Conservation (phyloP, 352 stramenopile species). For the Pythium pyrilobum region DNA sequence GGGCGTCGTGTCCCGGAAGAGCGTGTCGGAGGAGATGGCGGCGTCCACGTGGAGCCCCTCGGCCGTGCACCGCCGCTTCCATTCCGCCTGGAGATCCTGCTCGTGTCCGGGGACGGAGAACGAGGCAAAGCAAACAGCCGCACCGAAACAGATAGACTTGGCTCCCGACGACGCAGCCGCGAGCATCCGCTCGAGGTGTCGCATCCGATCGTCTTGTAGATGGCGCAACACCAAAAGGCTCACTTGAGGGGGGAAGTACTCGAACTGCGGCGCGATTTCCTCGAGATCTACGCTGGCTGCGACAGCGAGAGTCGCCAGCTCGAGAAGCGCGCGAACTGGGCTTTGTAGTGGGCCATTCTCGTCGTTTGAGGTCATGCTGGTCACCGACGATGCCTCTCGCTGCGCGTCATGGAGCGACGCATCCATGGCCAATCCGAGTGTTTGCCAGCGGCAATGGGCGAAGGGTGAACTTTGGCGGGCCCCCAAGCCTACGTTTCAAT, state of each 20-base stretch:
- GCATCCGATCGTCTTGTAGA: constrained; percentile 11
- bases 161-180: too few relatives aligned
- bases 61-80: constrained; percentile 1
- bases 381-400: too few relatives aligned
- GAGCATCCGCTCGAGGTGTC: constrained; percentile 13
- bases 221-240: neutral
- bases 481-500: constrained; percentile 16
- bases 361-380: too few relatives aligned
- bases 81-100: constrained; percentile 16
- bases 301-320: constrained; percentile 5
- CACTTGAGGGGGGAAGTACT: constrained; percentile 7
- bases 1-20: constrained; percentile 10
- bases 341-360: too few relatives aligned
- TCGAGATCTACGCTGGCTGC: neutral
- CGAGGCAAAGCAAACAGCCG: too few relatives aligned
- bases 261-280: constrained; percentile 10
- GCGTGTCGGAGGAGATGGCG: constrained; percentile 10
- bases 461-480: neutral
- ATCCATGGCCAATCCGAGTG: too few relatives aligned
- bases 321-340: constrained; percentile 4
- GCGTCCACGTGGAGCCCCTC: constrained; percentile 2
- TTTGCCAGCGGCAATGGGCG: too few relatives aligned
- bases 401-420: too few relatives aligned
- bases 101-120: neutral
- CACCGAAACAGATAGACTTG: too few relatives aligned